Conservation (phyloP, 2,329 filamentous ascomycete species). For the Penicillium sp. region DNA sequence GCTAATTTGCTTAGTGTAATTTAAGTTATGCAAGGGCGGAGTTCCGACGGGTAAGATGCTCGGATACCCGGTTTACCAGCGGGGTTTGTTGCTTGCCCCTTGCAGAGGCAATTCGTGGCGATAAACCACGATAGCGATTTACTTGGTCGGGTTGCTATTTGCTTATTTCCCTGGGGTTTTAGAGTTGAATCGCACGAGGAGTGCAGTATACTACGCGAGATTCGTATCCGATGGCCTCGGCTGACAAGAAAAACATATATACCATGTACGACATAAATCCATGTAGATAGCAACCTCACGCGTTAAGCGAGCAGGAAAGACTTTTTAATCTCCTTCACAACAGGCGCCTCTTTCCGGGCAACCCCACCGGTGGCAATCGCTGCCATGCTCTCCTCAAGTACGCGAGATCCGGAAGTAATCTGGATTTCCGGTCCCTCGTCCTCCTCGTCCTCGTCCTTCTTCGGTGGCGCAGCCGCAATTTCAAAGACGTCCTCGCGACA, state of each 20-base stretch:
- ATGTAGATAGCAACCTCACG: background rate
- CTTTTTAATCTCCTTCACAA: slow-evolving; percentile 51
- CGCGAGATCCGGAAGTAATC: slow-evolving; percentile 33
- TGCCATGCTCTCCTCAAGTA: slow-evolving; percentile 44
- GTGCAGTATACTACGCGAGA: background rate
- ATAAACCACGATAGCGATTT: background rate
- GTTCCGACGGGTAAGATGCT: slow-evolving; percentile 18
- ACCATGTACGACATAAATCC: slow-evolving; percentile 5
- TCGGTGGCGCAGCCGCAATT: slow-evolving; percentile 11
- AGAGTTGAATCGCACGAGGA: background rate
- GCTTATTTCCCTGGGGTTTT: background rate
- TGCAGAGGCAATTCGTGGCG: background rate
- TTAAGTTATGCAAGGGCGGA: slow-evolving; percentile 13
- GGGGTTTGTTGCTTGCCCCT: background rate
- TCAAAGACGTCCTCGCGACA: slow-evolving; percentile 73
- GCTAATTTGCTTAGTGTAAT: background rate
- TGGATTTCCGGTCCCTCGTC: slow-evolving; percentile 23
- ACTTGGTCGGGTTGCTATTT: no score
- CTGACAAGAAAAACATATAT: background rate
- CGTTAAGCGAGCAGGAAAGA: slow-evolving; percentile 39
- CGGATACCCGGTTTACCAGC: background rate
- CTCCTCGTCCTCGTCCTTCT: slow-evolving; percentile 13
- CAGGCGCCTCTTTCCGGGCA: slow-evolving; percentile 48
- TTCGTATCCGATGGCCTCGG: background rate
- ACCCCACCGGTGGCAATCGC: slow-evolving; percentile 33